Evolutionary conservation across 352 stramenopile genomes (phyloP).

Genomic region (Globisporangium radiosum): DNA sequence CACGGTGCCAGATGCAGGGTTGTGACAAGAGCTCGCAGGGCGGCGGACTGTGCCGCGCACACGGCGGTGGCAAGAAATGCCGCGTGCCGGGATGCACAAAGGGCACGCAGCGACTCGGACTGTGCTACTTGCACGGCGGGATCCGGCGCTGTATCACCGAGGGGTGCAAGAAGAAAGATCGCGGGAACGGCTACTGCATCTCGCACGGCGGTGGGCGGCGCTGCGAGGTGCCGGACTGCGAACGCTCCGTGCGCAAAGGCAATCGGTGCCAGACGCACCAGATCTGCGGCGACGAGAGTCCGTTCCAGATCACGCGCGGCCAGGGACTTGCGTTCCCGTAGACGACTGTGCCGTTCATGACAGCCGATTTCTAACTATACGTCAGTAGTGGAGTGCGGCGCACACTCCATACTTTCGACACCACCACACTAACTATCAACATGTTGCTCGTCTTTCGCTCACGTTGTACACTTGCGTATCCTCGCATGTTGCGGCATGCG

Average conservation of each 20-base stretch:
- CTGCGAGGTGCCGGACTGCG: slow-evolving; percentile 51
- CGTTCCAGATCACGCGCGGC: slow-evolving; percentile 42
- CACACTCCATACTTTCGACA: no score
- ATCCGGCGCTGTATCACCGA: slow-evolving; percentile 67
- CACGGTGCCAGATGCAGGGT: slow-evolving; percentile 54
- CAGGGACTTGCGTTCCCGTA: slow-evolving; percentile 11
- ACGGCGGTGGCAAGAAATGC: slow-evolving; percentile 73
- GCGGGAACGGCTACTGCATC: slow-evolving; percentile 79
- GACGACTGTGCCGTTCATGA: neutral
- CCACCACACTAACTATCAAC: no score
- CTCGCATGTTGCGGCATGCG: no score
- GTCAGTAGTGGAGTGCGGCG: no score
- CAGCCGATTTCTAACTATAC: no score
- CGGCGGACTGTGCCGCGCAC: slow-evolving; percentile 51
- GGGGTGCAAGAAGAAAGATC: slow-evolving; percentile 78
- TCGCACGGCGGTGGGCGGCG: slow-evolving; percentile 68
- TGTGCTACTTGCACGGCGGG: slow-evolving; percentile 78
- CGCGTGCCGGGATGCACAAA: slow-evolving; percentile 60
- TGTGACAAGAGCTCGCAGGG: slow-evolving; percentile 79
- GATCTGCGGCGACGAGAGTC: slow-evolving; percentile 17
- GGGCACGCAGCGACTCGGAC: slow-evolving; percentile 62
- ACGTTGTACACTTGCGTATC: no score
- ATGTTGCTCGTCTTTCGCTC: no score
- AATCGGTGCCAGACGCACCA: slow-evolving; percentile 73
- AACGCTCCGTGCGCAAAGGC: slow-evolving; percentile 64